A percentile compares a stretch with the other conserved stretches of the same genome.
These are phyloP conservation scores for Wickerhamomyces queroliae DNA, from an alignment of 805 yeast genomes.

Conservation along the genomic window DNA sequence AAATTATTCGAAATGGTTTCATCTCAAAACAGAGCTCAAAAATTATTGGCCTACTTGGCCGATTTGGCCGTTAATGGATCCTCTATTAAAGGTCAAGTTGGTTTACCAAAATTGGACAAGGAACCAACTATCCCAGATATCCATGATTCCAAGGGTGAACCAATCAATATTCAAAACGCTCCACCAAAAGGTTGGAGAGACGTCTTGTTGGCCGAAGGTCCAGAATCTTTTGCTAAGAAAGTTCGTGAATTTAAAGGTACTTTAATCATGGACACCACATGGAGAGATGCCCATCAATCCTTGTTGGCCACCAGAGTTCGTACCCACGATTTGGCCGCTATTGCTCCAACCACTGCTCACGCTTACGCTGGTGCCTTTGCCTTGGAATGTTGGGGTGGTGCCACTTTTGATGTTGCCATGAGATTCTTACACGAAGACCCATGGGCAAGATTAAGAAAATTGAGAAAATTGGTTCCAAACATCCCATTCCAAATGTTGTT, in stretches of 20 bases:
- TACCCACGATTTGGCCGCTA: conserved; percentile 83
- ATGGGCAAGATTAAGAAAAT: conserved; percentile 89
- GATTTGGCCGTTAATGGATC: conserved; percentile 96
- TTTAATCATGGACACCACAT: conserved; percentile 94
- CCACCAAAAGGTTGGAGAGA: conserved; percentile 90
- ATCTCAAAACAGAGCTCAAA: conserved; percentile 96
- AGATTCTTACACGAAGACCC: conserved; percentile 98
- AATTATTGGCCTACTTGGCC: conserved; percentile 83
- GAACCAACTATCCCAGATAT: conserved; percentile 75
- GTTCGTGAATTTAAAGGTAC: conserved; percentile 84
- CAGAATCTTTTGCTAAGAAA: conserved; percentile 82
- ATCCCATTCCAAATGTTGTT: conserved; percentile 99
- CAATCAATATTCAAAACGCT: conserved; percentile 48
- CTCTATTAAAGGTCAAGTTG: conserved; percentile 92
- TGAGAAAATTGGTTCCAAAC: conserved; percentile 90
- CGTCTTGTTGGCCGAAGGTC: conserved; percentile 77
- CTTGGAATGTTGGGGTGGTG: conserved; percentile 99
- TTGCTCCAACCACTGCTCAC: conserved; percentile 91
- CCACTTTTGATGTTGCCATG: conserved; percentile 98
- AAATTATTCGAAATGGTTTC: conserved; percentile 88
- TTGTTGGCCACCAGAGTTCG: conserved; percentile 95
- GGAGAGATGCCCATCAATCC: conserved; percentile 99
- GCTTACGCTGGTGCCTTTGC: conserved; percentile 91
- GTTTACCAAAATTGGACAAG: conserved; percentile 74
- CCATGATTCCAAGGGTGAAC: conserved; percentile 54